Evolutionary conservation across 352 stramenopile genomes (phyloP), one percentile per base, ranked within the genome.

Genomic region (Heterotrichella gracilis): DNA sequence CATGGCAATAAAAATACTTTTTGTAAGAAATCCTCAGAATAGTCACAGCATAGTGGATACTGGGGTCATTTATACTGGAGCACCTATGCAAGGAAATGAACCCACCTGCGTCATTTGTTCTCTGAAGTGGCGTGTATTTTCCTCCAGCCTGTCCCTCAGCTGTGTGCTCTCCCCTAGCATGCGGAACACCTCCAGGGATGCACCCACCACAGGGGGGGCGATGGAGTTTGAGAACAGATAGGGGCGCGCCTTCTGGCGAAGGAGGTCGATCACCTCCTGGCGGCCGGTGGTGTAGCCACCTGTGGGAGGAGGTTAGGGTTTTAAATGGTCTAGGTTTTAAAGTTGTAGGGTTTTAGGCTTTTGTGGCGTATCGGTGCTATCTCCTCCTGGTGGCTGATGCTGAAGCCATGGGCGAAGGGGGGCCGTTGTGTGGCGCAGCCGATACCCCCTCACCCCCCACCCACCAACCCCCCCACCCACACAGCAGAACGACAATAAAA

Each of bases 161-260:
- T 70, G 53, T 39, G 68, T 72, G 68, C 73, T 25, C 13, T 69
- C 53, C 13, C 71, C 87, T 66, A 94, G 84, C 80, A 92, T 89
- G 70, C 89, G 75, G 72, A 93, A 93, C 21, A 92, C 85, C 75
- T 88, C 82, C 39, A 94, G 78, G 64, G 81, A 87, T 17, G 85
- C 85, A 22, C 85, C 85, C 14, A 92, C 85, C 22, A 93, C 84
- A 17, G 85, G 80, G 24, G 85, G 85, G 17, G 85, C 82, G 22
- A 94, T 75, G 66, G 85, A 88, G 79, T 94, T 94, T 39, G 82
- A 90, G 74, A 94, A 94, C n/a, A 94, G 75, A 78, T 93, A 93
- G 53, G 85, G 85, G 9, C 85, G 81, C 66, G 83, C 81, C 42
- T 84, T 84, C 73, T 94, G 85, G 66, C 84, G 82, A 41, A 93